These are phyloP conservation scores for Penicillium sp. DNA, from an alignment of 2,329 filamentous ascomycete genomes.

Conservation along the genomic window DNA sequence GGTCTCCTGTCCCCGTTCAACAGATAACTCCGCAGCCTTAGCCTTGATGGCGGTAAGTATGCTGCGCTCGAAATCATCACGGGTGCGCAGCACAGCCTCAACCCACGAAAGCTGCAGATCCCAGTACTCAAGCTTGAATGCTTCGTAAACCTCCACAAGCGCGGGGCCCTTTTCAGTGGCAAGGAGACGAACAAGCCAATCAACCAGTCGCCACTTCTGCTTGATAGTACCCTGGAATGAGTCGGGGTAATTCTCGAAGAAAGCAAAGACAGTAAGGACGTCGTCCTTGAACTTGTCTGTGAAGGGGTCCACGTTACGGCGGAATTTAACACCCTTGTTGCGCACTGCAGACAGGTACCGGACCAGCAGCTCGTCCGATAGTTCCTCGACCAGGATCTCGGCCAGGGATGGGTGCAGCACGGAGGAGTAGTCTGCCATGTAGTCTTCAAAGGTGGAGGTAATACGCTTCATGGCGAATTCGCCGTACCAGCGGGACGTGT, in stretches of 20 bases:
- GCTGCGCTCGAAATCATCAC: conserved; percentile 90
- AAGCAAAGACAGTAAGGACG: conserved; percentile 82
- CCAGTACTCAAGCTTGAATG: conserved; percentile 85
- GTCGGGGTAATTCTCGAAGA: conserved; percentile 72
- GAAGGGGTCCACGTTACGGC: conserved; percentile 73
- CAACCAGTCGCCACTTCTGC: conserved; percentile 86
- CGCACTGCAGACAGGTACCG: conserved; percentile 79
- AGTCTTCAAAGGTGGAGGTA: conserved; percentile 91
- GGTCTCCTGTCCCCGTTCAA: conserved; percentile 79
- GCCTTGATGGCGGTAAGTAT: conserved; percentile 88
- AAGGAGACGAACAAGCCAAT: conserved; percentile 78
- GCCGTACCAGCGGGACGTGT: conserved; percentile 85
- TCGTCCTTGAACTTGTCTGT: conserved; percentile 93
- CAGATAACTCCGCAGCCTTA: conserved; percentile 78
- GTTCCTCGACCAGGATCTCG: conserved; percentile 89
- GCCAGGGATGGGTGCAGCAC: conserved; percentile 83
- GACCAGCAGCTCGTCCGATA: conserved; percentile 85
- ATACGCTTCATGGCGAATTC: conserved; percentile 88
- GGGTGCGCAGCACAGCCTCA: conserved; percentile 77
- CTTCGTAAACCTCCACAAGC: conserved; percentile 74
- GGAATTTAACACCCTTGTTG: conserved; percentile 88
- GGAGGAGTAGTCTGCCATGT: conserved; percentile 79
- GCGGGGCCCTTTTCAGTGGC: conserved; percentile 67
- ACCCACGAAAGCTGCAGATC: conserved; percentile 95
- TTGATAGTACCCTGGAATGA: conserved; percentile 73